Percentiles rank a stretch among this genome's conserved stretches.
Conservation (phyloP, 257 asterid genomes). For the Solanum pennellii region DNA sequence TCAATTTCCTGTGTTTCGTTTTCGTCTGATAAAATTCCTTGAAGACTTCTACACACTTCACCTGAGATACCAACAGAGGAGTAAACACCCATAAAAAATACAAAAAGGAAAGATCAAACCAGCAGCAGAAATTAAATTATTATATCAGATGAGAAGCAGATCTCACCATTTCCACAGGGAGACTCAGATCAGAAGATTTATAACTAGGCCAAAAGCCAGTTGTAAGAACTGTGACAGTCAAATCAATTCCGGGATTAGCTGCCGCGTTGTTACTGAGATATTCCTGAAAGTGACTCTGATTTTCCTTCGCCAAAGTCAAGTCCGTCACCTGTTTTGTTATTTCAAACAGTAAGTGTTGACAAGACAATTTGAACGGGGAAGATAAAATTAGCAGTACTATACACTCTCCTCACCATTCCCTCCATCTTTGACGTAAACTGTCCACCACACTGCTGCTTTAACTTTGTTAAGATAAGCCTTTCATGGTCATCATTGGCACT, state of each 20-base stretch:
- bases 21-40: slow-evolving; percentile 32
- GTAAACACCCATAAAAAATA: neutral
- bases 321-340: slow-evolving; percentile 33
- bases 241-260: slow-evolving; percentile 34
- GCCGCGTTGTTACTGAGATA: slow-evolving; percentile 16
- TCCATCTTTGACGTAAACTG: slow-evolving; percentile 61
- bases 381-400: neutral
- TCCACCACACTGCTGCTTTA: slow-evolving; percentile 47
- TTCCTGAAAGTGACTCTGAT: slow-evolving; percentile 26
- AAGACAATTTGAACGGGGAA: neutral
- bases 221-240: slow-evolving; percentile 38
- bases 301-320: slow-evolving; percentile 36
- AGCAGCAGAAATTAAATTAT: neutral
- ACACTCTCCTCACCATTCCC: slow-evolving; percentile 35
- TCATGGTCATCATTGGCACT: slow-evolving; percentile 43
- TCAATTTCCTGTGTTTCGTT: slow-evolving; percentile 35
- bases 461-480: slow-evolving; percentile 29
- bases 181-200: slow-evolving; percentile 43
- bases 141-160: neutral
- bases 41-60: slow-evolving; percentile 43
- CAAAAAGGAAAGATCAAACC: neutral
- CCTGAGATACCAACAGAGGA: slow-evolving; percentile 19
- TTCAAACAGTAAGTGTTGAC: neutral
- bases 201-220: slow-evolving; percentile 61
- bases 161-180: slow-evolving; percentile 47